Base-by-base conservation (phyloP, 257 asterid species). In the Parsonsia alboflavescens region DNA sequence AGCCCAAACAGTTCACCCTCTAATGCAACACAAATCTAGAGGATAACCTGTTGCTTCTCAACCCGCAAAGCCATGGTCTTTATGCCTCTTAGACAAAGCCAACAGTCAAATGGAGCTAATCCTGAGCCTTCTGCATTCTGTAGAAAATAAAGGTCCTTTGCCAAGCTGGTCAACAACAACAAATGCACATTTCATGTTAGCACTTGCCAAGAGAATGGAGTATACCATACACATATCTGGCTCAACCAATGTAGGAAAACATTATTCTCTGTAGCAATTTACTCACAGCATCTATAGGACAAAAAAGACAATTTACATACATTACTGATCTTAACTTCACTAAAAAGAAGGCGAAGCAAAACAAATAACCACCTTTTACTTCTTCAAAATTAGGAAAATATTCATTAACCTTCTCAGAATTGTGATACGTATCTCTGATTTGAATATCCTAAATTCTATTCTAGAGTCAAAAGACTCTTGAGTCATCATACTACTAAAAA, bases 111-210 rank as follows among this genome's bases (percentile, higher is more conserved):
- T 71, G 98, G 97, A 75, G 97, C 93, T 83, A 91, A 85, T 41
- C 97, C 96, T 7, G 98, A 80, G 68, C 97, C 97, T 85, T 94
- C 98, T 9, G 98, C 95, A 69, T 93, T 93, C 80, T 93, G 98
- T 72, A 92, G 88, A 86, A 90, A 90, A 76, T 89, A 89, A 61
- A 93, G 78, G 5, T 87, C 86, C 82, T 86, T 90, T 10, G 90
- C 96, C 89, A 90, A 80, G 78, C 98, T 93, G 83, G 76, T 64
- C 22, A 53, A 36, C 52, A 73, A 50, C 74, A 61, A 42, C 41
- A 73, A 44, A 75, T 52, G 61, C 26, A 56, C 4, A 2, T 7
- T 28, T 50, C 45, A 62, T 26, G 7, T 69, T 6, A 52, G 49
- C 17, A 9, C 33, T 52, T 16, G 21, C 16, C 3, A 33, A 53